Percentiles rank a stretch among this genome's conserved stretches.
Evolutionary conservation across 371 early-diverging fungal genomes (phyloP).

Genomic region (Chytridium lagenaria): DNA sequence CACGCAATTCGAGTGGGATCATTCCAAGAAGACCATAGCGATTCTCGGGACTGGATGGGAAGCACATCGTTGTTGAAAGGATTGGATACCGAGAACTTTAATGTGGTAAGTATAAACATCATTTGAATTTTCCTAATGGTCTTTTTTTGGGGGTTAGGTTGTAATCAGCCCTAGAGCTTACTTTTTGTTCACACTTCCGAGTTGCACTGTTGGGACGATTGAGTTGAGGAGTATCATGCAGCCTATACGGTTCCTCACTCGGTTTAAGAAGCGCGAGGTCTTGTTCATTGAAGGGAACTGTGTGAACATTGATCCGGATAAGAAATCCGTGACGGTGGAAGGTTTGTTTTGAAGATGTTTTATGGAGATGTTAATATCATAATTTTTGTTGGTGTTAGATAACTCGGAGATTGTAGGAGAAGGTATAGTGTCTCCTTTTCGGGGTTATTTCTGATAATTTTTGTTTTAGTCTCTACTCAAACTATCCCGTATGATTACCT

Average conservation of each 20-base stretch:
- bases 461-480: conserved; percentile 59
- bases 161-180: conserved; percentile 89
- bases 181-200: conserved; percentile 91
- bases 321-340: conserved; percentile 74
- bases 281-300: conserved; percentile 87
- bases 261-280: conserved; percentile 83
- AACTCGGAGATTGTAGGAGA: conserved; percentile 74
- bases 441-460: conserved; percentile 20
- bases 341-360: conserved; percentile 32
- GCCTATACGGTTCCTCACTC: conserved; percentile 84
- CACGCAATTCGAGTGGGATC: conserved; percentile 72
- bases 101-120: conserved; percentile 63
- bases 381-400: conserved; percentile 46
- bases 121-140: conserved; percentile 1
- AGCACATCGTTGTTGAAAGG: conserved; percentile 79
- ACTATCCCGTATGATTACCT: conserved; percentile 85
- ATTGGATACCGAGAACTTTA: conserved; percentile 77
- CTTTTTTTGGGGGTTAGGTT: conserved; percentile 50
- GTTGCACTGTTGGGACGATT: conserved; percentile 84
- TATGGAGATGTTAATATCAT: not conserved
- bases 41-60: conserved; percentile 88
- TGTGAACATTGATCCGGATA: conserved; percentile 79
- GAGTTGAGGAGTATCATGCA: conserved; percentile 85
- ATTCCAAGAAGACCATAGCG: conserved; percentile 76
- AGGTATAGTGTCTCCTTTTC: conserved; percentile 39